Evolutionary conservation across 1,284 basidiomycete genomes (phyloP).

Genomic region (Albatrellus sp.): DNA sequence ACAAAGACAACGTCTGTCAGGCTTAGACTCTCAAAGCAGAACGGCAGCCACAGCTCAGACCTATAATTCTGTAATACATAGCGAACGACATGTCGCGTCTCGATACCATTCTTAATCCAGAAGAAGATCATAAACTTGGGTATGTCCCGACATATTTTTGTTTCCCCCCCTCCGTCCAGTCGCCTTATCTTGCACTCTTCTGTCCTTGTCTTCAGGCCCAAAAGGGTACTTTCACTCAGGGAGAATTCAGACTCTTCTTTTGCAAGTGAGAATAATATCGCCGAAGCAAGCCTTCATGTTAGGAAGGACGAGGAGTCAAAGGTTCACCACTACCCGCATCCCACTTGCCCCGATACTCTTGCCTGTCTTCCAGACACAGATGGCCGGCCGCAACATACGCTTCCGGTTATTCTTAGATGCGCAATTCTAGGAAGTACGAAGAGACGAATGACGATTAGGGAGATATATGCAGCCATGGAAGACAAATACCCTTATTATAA

Average conservation of each 20-base stretch:
- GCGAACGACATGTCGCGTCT: constrained; percentile 18
- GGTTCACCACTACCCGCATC: constrained; percentile 50
- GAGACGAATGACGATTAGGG: constrained; percentile 65
- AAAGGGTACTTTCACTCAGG: constrained; percentile 1
- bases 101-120: constrained; percentile 24
- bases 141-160: constrained; percentile 7
- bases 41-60: constrained; percentile 1
- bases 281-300: too few relatives aligned
- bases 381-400: constrained; percentile 65
- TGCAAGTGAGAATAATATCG: constrained; percentile 12
- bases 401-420: constrained; percentile 70
- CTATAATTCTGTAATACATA: constrained; percentile 6
- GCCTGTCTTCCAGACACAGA: constrained; percentile 66
- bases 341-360: constrained; percentile 63
- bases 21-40: constrained; percentile 1
- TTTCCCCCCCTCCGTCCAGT: not conserved
- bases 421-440: constrained; percentile 65
- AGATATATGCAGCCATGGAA: constrained; percentile 76
- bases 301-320: not conserved
- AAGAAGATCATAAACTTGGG: constrained; percentile 18
- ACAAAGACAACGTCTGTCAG: constrained; percentile 19
- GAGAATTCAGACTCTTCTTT: constrained; percentile 13
- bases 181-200: not conserved
- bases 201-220: not conserved
- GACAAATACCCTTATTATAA: constrained; percentile 68